A percentile compares a stretch with the other conserved stretches of the same genome.
Conservation (phyloP, 2,329 filamentous ascomycete genomes). For the Arthrocladium fulminans region DNA sequence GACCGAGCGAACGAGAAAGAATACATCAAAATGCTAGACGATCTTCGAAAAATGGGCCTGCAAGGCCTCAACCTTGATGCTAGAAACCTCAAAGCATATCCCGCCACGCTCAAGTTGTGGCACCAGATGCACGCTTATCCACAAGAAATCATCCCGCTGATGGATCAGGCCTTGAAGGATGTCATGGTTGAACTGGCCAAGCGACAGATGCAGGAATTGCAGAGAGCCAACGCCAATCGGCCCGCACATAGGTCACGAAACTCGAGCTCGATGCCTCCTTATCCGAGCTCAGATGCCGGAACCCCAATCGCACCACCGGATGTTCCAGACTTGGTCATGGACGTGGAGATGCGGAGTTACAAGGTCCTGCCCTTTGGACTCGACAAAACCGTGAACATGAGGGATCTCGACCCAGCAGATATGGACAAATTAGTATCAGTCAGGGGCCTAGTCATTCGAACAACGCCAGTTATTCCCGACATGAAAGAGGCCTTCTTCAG, state of each 20-base stretch:
- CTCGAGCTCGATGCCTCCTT: conserved; percentile 63
- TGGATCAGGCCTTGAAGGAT: conserved; percentile 92
- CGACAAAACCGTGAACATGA: conserved; percentile 77
- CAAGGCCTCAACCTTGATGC: conserved; percentile 81
- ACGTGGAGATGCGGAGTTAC: conserved; percentile 71
- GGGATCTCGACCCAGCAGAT: conserved; percentile 87
- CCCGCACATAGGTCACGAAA: conserved; percentile 39
- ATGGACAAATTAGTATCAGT: conserved; percentile 94
- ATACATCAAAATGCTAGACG: conserved; percentile 76
- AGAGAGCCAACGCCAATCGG: conserved; percentile 46
- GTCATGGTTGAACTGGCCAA: conserved; percentile 83
- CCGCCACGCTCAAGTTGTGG: conserved; percentile 86
- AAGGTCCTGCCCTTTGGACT: conserved; percentile 84
- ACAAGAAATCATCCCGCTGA: conserved; percentile 89
- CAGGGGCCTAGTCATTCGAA: conserved; percentile 91
- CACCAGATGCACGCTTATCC: conserved; percentile 91
- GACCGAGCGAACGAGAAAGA: conserved; percentile 68
- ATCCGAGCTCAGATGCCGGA: conserved; percentile 65
- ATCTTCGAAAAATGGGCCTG: conserved; percentile 80
- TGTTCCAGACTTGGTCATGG: conserved; percentile 47
- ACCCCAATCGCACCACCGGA: conserved; percentile 47
- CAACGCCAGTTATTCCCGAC: conserved; percentile 92
- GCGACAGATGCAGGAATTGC: conserved; percentile 63
- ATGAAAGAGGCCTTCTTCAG: conserved; percentile 99
- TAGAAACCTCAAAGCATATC: conserved; percentile 83